Evolutionary conservation across 2,329 filamentous ascomycete species (phyloP).

Genomic region (Ophiostoma piceae): DNA sequence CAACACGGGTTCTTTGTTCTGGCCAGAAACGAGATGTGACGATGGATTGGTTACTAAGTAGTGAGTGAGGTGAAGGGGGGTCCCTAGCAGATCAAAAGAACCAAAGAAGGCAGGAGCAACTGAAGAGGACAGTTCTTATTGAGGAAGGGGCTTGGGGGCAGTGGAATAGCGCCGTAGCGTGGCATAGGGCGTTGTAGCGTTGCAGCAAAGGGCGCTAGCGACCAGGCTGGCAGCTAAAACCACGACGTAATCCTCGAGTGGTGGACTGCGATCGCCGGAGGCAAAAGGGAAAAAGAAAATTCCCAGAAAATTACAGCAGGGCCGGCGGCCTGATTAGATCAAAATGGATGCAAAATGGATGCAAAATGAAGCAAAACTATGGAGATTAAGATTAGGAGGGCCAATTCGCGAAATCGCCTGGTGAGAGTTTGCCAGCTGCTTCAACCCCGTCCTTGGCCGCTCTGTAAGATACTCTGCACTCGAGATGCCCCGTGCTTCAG

Average conservation of each 20-base stretch:
- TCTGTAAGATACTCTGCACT: not conserved
- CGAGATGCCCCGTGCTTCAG: not conserved
- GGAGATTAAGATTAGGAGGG: not conserved
- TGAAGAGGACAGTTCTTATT: slow-evolving; percentile 14
- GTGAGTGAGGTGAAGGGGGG: not conserved
- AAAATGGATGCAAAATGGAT: not conserved
- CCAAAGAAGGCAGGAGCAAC: not conserved
- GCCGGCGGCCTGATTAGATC: not conserved
- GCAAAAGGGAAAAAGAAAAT: not conserved
- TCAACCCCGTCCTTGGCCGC: not conserved
- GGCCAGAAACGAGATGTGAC: not conserved
- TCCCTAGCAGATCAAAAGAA: not conserved
- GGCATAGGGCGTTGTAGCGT: not conserved
- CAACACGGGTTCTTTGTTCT: slow-evolving; percentile 11
- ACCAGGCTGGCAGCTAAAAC: slow-evolving; percentile 15
- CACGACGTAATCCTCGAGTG: not conserved
- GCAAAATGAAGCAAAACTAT: not conserved
- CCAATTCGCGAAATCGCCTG: not conserved
- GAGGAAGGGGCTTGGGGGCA: not conserved
- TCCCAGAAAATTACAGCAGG: not conserved
- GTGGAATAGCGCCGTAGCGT: not conserved
- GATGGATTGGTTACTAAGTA: slow-evolving; percentile 12
- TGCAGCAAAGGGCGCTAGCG: slow-evolving; percentile 1
- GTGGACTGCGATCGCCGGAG: not conserved
- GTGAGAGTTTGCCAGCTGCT: not conserved